Evolutionary conservation across 352 stramenopile species (phyloP).

Genomic region (Globisporangium carolinianum): DNA sequence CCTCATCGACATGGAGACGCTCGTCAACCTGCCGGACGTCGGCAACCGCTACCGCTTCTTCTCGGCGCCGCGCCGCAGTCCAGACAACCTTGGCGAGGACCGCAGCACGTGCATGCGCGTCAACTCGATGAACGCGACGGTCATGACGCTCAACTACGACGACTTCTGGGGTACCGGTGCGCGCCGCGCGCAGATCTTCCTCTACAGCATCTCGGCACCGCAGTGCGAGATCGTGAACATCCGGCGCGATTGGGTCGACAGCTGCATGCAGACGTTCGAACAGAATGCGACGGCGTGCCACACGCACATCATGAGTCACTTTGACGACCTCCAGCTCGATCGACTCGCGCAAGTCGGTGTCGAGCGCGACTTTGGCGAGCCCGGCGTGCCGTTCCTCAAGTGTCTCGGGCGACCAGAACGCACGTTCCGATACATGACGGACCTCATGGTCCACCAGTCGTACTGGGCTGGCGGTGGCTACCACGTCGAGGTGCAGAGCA

Average conservation of each 20-base stretch:
- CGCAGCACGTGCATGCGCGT: slow-evolving; percentile 35
- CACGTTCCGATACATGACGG: slow-evolving; percentile 47
- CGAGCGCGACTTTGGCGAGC: slow-evolving; percentile 30
- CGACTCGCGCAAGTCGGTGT: slow-evolving; percentile 29
- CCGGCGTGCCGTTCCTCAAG: slow-evolving; percentile 39
- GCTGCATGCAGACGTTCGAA: slow-evolving; percentile 19
- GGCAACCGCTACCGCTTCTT: slow-evolving; percentile 20
- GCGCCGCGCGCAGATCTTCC: slow-evolving; percentile 26
- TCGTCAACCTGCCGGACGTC: slow-evolving; percentile 15
- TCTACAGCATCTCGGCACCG: slow-evolving; percentile 40
- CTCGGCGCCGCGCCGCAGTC: slow-evolving; percentile 22
- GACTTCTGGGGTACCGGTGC: slow-evolving; percentile 38
- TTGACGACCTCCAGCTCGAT: slow-evolving; percentile 24
- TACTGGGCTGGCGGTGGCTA: slow-evolving; percentile 48
- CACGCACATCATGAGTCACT: slow-evolving; percentile 49
- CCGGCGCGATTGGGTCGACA: slow-evolving; percentile 22
- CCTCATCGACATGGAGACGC: slow-evolving; percentile 8
- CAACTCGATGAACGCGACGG: slow-evolving; percentile 32
- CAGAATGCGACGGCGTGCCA: slow-evolving; percentile 29
- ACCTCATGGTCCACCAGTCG: slow-evolving; percentile 49
- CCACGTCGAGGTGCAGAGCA: slow-evolving; percentile 49
- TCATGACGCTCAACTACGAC: slow-evolving; percentile 25
- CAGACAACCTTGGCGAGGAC: slow-evolving; percentile 28
- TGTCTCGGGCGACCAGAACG: slow-evolving; percentile 31
- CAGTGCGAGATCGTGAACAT: slow-evolving; percentile 39